Conservation (phyloP, 176 grass and related monocot species). For the Avena insularis region DNA sequence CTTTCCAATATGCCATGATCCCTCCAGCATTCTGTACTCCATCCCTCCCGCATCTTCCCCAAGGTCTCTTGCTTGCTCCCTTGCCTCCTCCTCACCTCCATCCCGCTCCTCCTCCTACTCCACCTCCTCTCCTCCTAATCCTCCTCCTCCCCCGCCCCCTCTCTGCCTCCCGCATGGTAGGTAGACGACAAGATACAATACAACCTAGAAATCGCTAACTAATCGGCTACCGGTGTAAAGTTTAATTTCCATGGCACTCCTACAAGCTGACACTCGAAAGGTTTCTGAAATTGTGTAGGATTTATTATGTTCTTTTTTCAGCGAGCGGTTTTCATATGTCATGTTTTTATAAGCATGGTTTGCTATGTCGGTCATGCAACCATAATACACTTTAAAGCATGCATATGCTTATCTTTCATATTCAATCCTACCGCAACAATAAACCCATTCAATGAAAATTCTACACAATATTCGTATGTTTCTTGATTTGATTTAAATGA, state of each 20-base stretch:
- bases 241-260: neutral
- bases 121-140: no score
- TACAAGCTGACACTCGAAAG: neutral
- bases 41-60: no score
- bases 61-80: no score
- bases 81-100: no score
- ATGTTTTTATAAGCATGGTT: neutral
- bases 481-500: no score
- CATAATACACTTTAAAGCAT: neutral
- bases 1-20: no score
- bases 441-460: no score
- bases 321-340: neutral
- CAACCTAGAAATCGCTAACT: neutral
- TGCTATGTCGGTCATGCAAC: neutral
- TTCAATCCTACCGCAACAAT: neutral
- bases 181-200: neutral
- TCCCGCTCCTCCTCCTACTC: no score
- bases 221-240: no score
- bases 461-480: no score
- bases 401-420: neutral
- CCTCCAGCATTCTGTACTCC: no score
- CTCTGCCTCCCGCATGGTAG: neutral
- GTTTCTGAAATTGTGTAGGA: neutral
- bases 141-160: no score
- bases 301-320: neutral